Evolutionary conservation across 495 filamentous ascomycete species (phyloP), one percentile per base, ranked within the genome.

Genomic region (Corynascus novoguineensis): DNA sequence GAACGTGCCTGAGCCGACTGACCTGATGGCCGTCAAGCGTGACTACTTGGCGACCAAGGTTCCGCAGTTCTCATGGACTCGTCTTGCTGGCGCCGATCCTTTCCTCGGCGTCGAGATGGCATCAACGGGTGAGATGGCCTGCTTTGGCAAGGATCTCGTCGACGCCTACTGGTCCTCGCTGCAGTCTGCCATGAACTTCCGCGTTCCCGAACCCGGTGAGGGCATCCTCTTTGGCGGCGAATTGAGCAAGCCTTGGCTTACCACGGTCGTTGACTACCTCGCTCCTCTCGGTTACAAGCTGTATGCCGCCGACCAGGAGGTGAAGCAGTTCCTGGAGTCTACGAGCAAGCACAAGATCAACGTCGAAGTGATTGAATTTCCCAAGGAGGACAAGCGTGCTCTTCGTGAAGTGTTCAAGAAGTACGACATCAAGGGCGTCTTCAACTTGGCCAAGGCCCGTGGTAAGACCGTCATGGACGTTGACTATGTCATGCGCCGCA

Each of bases 121-220:
- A 27, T 90, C 85, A 65, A 98, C 93, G 22, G 93, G 93, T 69
- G 93, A 98, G 76, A 92, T 98, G 76, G 93, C 93, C 44, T 97
- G 93, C 75, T 98, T 98, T 75, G 93, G 93, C 59, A 95, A 90
- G 76, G 79, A 97, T 64, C 81, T 98, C 14, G 80, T 96, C 49
- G 93, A 98, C 72, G 95, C 93, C 29, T 98, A 98, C 81, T 97
- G 93, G 93, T 79, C 90, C 5, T 92, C 92, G 12, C 77, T 96
- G 55, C 93, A 98, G 75, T 92, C 90, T 22, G 93, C 90, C 60
- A 98, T 97, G 93, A 98, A 97, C 83, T 98, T 98, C 86, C 87
- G 90, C 55, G 78, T 96, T 53, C 93, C 93, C 15, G 84, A 92
- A 71, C 87, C 89, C 25, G 93, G 93, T 62, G 89, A 95, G 75